These are phyloP conservation scores for Priceomyces melissophilus DNA, from an alignment of 805 yeast genomes.

Conservation along the genomic window DNA sequence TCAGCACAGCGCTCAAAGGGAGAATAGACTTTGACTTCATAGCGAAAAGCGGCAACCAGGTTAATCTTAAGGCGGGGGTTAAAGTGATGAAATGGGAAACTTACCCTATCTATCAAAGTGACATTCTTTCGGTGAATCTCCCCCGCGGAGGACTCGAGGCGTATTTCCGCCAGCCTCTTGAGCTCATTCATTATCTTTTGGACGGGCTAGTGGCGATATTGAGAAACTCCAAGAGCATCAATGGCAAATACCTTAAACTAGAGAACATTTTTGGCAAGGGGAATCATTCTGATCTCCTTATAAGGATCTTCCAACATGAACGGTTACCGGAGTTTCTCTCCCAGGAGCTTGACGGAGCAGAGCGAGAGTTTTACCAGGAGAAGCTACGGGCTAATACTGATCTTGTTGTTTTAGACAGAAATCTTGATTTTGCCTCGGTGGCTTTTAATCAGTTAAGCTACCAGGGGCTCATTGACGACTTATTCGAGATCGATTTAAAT, in stretches of 20 bases:
- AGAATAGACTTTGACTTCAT: constrained; percentile 10
- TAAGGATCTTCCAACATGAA: constrained; percentile 35
- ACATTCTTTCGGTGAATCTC: constrained; percentile 41
- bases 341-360: constrained; percentile 31
- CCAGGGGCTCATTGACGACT: constrained; percentile 76
- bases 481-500: constrained; percentile 49
- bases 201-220: constrained; percentile 46
- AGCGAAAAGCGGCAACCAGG: background rate
- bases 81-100: constrained; percentile 47
- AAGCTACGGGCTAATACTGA: constrained; percentile 55
- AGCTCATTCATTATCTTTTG: constrained; percentile 47
- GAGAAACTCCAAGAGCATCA: constrained; percentile 24
- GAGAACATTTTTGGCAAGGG: constrained; percentile 64
- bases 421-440: constrained; percentile 69
- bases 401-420: constrained; percentile 74
- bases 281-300: constrained; percentile 46
- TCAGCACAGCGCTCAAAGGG: constrained; percentile 22
- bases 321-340: constrained; percentile 34
- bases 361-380: constrained; percentile 31
- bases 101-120: constrained; percentile 33
- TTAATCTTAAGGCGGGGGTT: constrained; percentile 34
- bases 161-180: constrained; percentile 43
- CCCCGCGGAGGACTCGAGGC: constrained; percentile 34
- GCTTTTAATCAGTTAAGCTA: constrained; percentile 76
- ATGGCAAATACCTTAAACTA: constrained; percentile 32